Conservation (phyloP, 2,329 filamentous ascomycete species). For the Amauroascus niger region DNA sequence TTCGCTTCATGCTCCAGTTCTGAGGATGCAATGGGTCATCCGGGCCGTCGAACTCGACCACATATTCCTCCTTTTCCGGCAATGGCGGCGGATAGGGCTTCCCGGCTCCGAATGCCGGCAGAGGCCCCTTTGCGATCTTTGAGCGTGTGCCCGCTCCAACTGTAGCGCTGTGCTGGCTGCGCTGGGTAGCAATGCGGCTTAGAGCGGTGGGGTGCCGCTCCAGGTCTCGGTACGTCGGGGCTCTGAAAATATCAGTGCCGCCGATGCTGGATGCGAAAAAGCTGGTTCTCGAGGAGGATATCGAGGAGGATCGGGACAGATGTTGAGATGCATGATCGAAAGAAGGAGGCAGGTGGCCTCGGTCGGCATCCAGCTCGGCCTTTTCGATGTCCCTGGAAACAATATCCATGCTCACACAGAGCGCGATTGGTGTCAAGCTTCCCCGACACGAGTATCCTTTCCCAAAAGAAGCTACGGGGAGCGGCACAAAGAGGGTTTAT, state of each 20-base stretch:
- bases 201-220: conserved; percentile 33
- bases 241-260: conserved; percentile 22
- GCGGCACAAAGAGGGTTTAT: background rate
- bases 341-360: conserved; percentile 16
- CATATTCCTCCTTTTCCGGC: conserved; percentile 50
- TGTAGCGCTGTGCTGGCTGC: conserved; percentile 36
- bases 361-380: conserved; percentile 26
- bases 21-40: conserved; percentile 77
- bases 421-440: background rate
- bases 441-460: no score
- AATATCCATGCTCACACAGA: conserved; percentile 27
- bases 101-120: conserved; percentile 42
- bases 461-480: background rate
- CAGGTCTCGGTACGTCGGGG: conserved; percentile 27
- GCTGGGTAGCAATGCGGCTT: conserved; percentile 34
- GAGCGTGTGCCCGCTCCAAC: conserved; percentile 31
- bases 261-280: conserved; percentile 15
- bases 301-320: conserved; percentile 13
- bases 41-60: conserved; percentile 67
- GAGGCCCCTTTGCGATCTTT: conserved; percentile 25
- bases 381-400: conserved; percentile 31
- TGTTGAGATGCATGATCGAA: conserved; percentile 11
- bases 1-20: conserved; percentile 75
- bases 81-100: conserved; percentile 49
- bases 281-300: conserved; percentile 19